A percentile compares a stretch with the other conserved stretches of the same genome.
Conservation (phyloP, 768 basidiomycete species). For the Tulasnella calospora region DNA sequence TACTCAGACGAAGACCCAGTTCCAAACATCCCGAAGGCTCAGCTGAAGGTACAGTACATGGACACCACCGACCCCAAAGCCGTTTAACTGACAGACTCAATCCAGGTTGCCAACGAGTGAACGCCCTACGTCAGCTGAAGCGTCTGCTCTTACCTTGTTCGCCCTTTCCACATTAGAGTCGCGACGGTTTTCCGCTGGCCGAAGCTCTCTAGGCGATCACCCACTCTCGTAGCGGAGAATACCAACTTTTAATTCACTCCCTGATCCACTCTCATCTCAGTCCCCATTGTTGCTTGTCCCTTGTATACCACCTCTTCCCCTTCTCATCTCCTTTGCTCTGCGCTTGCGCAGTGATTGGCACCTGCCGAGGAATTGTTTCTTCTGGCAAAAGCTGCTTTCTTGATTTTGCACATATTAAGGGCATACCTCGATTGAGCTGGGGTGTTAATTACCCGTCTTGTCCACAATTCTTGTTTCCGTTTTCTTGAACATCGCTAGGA, state of each 20-base stretch:
- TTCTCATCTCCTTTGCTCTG: neutral
- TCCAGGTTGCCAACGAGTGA: conserved; percentile 7
- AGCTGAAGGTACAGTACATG: neutral
- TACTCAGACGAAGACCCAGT: conserved; percentile 19
- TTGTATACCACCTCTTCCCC: neutral
- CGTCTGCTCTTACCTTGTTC: neutral
- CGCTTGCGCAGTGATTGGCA: neutral
- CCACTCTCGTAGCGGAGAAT: neutral
- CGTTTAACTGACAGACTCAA: neutral
- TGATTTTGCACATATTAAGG: neutral
- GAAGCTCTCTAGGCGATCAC: neutral
- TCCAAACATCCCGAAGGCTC: neutral
- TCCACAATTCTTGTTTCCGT: neutral
- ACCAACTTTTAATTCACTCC: conserved; percentile 5
- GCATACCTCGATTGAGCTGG: neutral
- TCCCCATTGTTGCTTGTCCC: neutral
- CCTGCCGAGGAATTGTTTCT: neutral
- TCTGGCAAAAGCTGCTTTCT: neutral
- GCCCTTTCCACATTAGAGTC: neutral
- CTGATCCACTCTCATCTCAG: neutral
- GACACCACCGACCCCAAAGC: neutral
- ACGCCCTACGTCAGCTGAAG: neutral
- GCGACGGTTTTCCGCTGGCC: neutral
- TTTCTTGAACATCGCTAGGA: neutral
- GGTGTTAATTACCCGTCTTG: neutral